A percentile compares a stretch with the other conserved stretches of the same genome.
phyloP scores from a whole-genome alignment of 306 rosid genomes.

The Rubus parviflorus region DNA sequence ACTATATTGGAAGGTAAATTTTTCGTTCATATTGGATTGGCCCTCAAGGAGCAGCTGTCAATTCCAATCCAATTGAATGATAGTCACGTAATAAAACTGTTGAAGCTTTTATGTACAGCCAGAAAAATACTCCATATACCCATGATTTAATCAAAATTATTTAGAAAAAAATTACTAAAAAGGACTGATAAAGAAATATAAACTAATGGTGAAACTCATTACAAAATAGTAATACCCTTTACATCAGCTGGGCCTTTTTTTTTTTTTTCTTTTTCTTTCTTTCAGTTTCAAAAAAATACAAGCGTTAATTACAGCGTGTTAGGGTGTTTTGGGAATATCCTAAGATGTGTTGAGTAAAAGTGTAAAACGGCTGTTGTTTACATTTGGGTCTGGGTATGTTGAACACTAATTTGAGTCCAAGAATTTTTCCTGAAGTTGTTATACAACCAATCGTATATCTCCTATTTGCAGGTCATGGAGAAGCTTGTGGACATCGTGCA shows the following conservation, averaged over 20 bases:
- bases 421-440: neutral
- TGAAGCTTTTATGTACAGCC: neutral
- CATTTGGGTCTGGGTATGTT: neutral
- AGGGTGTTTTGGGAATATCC: neutral
- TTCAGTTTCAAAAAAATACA: neutral
- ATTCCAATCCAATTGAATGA: neutral
- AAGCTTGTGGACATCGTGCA: conserved; percentile 83
- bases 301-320: neutral
- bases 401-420: neutral
- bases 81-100: neutral
- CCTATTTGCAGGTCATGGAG: conserved; percentile 87
- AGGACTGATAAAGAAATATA: neutral
- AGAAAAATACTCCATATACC: neutral
- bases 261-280: neutral
- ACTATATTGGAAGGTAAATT: neutral
- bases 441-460: conserved; percentile 22
- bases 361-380: neutral
- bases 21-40: neutral
- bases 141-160: neutral
- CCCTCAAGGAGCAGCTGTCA: neutral
- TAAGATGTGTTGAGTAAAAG: neutral
- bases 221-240: neutral
- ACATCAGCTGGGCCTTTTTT: neutral
- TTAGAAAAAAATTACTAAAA: neutral
- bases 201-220: neutral